A percentile compares a stretch with the other conserved stretches of the same genome.
phyloP scores from a whole-genome alignment of 208 protist genomes.

The Phytomonas sp. region DNA sequence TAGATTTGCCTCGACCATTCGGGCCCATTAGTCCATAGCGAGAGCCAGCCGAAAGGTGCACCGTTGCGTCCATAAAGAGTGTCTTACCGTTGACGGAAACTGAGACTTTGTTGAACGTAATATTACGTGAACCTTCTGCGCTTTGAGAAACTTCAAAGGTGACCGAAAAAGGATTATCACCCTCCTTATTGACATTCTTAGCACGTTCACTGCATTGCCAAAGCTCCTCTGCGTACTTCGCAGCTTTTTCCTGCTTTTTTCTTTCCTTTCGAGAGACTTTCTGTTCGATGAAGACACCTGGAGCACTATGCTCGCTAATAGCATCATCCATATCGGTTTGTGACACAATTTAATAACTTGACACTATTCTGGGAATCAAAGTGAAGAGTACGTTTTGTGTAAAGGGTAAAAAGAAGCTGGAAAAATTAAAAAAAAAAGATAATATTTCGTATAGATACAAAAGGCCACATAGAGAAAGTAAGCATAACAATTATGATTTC shows the following conservation, averaged over 20 bases:
- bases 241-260: constrained; percentile 49
- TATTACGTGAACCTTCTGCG: constrained; percentile 69
- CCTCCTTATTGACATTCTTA: constrained; percentile 51
- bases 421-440: no score
- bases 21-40: constrained; percentile 94
- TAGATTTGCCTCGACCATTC: constrained; percentile 94
- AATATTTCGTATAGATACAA: no score
- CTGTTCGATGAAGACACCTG: not conserved
- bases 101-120: constrained; percentile 78
- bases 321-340: not conserved
- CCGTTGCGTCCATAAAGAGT: constrained; percentile 71
- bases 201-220: constrained; percentile 38
- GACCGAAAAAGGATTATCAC: constrained; percentile 78
- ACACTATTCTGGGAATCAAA: not conserved
- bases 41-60: constrained; percentile 79
- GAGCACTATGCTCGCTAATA: not conserved
- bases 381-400: not conserved
- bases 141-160: constrained; percentile 49
- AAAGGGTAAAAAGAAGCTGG: not conserved
- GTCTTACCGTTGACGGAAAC: constrained; percentile 80
- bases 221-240: constrained; percentile 52
- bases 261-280: constrained; percentile 58
- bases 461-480: no score
- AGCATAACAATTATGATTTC: no score
- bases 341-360: not conserved